Percentiles rank a stretch among this genome's conserved stretches.
These are phyloP conservation scores for Brassica incana DNA, from an alignment of 345 rosid species.

Conservation along the genomic window DNA sequence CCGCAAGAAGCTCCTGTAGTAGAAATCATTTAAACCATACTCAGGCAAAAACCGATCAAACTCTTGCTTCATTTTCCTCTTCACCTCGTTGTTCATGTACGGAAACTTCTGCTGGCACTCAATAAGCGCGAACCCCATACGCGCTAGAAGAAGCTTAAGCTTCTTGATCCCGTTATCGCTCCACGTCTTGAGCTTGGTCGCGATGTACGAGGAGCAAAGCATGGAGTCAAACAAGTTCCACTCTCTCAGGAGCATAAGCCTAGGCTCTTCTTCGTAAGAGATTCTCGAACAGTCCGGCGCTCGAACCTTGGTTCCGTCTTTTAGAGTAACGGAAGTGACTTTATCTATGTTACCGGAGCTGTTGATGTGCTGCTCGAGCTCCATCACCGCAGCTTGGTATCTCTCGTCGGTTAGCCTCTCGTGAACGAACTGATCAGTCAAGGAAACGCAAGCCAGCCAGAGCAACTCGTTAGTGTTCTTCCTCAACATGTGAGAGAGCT, in stretches of 20 bases:
- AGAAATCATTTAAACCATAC: conserved; percentile 83
- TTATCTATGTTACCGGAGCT: conserved; percentile 80
- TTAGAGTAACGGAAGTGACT: conserved; percentile 72
- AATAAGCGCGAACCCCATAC: conserved; percentile 92
- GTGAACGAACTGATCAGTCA: conserved; percentile 93
- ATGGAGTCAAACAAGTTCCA: conserved; percentile 97
- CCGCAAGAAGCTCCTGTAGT: conserved; percentile 78
- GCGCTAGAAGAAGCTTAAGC: conserved; percentile 89
- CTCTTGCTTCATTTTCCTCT: conserved; percentile 84
- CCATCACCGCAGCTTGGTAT: conserved; percentile 95
- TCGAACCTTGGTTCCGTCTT: conserved; percentile 85
- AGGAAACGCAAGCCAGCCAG: conserved; percentile 93
- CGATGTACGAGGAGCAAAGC: conserved; percentile 88
- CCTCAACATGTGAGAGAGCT: conserved; percentile 70
- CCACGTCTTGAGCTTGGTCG: conserved; percentile 90
- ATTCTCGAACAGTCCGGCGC: conserved; percentile 89
- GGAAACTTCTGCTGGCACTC: conserved; percentile 97
- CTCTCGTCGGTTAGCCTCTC: conserved; percentile 94
- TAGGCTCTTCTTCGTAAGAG: conserved; percentile 88
- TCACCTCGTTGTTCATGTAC: conserved; percentile 87
- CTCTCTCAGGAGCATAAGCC: conserved; percentile 86
- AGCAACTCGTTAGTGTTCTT: conserved; percentile 91
- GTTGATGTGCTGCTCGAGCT: conserved; percentile 92
- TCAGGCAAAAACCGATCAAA: conserved; percentile 85
- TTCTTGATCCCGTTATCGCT: conserved; percentile 94